Evolutionary conservation across 352 stramenopile genomes (phyloP), one percentile per base, ranked within the genome.

Genomic region (Phytophthora megakarya): DNA sequence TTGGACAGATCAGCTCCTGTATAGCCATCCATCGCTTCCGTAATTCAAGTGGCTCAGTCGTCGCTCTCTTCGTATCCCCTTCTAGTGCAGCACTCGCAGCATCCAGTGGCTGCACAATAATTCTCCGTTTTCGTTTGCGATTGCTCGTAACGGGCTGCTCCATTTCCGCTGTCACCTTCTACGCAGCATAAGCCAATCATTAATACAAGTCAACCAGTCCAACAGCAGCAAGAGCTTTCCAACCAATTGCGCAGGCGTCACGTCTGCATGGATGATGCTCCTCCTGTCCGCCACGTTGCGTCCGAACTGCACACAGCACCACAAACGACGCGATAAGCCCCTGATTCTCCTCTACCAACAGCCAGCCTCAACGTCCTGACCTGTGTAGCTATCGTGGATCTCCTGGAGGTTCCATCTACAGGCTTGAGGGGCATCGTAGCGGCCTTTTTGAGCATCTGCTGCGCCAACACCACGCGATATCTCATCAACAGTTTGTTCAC

Each of bases 401-500:
- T 67, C 45, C 84, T 72, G n/a, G 65, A 63, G 18, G 52, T 52
- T 13, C 64, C 65, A 18, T 75, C 54, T 1, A 74, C 35, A 3
- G 72, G 67, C n/a, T 72, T 75, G 1, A 89, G 53, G 19, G 72
- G 69, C 49, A 69, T 80, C 8, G 43, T 47, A 2, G 61, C 30
- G 0, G 66, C 66, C 23, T 38, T 73, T 38, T 67, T 70, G 13
- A 85, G 52, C 44, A 67, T 62, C 45, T 83, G 67, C 37, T 70
- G 76, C 15, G 79, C 76, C 28, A 83, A 46, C 8, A 61, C 59
- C 44, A 92, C 55, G 23, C 82, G 74, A 52, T 90, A 82, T 23
- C 74, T 68, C 68, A 83, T 81, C 37, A 93, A 56, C 25, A 93
- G 51, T 38, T 85, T 87, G 48, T 89, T 80, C 19, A 89, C 80